Conservation (phyloP, 495 filamentous ascomycete genomes). For the Pyronema domesticum region DNA sequence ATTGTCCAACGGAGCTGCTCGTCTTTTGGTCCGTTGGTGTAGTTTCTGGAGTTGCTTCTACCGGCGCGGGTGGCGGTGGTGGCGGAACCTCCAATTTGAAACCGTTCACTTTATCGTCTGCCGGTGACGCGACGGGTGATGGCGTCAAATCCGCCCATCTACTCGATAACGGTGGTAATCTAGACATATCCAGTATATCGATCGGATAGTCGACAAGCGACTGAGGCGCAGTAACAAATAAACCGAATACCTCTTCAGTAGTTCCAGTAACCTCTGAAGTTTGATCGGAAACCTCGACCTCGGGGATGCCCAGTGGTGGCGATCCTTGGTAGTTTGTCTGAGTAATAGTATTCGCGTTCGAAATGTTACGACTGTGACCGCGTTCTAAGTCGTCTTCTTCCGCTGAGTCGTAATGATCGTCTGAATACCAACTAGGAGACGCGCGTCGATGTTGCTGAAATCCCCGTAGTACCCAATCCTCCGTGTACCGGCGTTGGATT, state of each 20-base stretch:
- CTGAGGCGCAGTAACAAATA: constrained; percentile 20
- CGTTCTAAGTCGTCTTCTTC: constrained; percentile 5
- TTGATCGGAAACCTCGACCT: constrained; percentile 16
- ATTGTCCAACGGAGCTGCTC: constrained; percentile 11
- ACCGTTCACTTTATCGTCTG: background rate
- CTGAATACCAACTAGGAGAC: constrained; percentile 15
- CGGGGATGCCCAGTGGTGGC: constrained; percentile 9
- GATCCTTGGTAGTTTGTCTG: constrained; percentile 15
- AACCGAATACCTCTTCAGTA: constrained; percentile 2
- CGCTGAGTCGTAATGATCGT: constrained; percentile 6
- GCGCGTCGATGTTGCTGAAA: constrained; percentile 21
- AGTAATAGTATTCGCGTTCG: constrained; percentile 23
- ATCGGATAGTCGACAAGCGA: constrained; percentile 14
- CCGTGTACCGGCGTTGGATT: constrained; percentile 20
- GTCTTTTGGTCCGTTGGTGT: constrained; percentile 5
- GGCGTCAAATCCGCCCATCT: constrained; percentile 15
- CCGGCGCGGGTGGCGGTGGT: background rate
- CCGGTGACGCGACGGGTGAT: background rate
- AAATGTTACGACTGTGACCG: constrained; percentile 19
- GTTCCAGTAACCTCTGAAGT: constrained; percentile 12
- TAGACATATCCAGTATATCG: background rate
- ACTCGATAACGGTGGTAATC: constrained; percentile 13
- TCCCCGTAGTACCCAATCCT: constrained; percentile 24
- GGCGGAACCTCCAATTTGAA: background rate
- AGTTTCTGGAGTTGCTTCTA: constrained; percentile 4